Evolutionary conservation across 805 yeast species (phyloP).

Genomic region (Metschnikowia lachancei): DNA sequence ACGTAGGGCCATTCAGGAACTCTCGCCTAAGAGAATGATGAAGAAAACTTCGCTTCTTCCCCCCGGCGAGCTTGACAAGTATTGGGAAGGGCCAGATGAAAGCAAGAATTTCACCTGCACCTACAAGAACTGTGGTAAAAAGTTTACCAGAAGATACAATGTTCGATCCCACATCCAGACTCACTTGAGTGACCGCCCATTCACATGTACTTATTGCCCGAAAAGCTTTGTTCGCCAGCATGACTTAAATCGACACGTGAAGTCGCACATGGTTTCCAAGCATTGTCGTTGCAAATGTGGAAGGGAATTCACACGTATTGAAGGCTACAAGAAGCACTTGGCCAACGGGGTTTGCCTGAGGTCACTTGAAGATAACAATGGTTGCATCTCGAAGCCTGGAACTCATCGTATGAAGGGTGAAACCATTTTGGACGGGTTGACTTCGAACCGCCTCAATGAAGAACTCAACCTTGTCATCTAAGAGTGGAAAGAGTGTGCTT

Average conservation of each 20-base stretch:
- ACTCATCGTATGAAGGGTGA: slow-evolving; percentile 12
- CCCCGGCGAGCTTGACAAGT: slow-evolving; percentile 83
- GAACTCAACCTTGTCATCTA: slow-evolving; percentile 16
- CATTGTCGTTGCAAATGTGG: slow-evolving; percentile 82
- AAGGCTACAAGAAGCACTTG: slow-evolving; percentile 81
- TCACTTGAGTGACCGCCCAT: slow-evolving; percentile 92
- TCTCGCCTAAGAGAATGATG: slow-evolving; percentile 47
- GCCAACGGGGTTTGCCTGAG: slow-evolving; percentile 29
- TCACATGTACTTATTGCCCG: slow-evolving; percentile 71
- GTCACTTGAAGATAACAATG: slow-evolving; percentile 7
- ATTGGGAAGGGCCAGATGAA: slow-evolving; percentile 75
- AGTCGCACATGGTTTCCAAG: slow-evolving; percentile 75
- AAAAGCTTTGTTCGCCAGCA: slow-evolving; percentile 94
- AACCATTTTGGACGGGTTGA: slow-evolving; percentile 18
- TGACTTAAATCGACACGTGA: slow-evolving; percentile 85
- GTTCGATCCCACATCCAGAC: slow-evolving; percentile 95
- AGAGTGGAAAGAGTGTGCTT: background rate
- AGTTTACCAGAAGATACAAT: slow-evolving; percentile 84
- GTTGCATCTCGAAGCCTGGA: slow-evolving; percentile 14
- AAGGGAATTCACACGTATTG: slow-evolving; percentile 86
- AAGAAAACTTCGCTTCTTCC: slow-evolving; percentile 71
- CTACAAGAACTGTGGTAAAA: slow-evolving; percentile 75
- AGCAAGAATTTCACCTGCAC: slow-evolving; percentile 71
- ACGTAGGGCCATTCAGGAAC: slow-evolving; percentile 34
- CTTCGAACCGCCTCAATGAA: slow-evolving; percentile 19